Evolutionary conservation across 2,329 filamentous ascomycete species (phyloP).

Genomic region (Hirsutella thompsonii): DNA sequence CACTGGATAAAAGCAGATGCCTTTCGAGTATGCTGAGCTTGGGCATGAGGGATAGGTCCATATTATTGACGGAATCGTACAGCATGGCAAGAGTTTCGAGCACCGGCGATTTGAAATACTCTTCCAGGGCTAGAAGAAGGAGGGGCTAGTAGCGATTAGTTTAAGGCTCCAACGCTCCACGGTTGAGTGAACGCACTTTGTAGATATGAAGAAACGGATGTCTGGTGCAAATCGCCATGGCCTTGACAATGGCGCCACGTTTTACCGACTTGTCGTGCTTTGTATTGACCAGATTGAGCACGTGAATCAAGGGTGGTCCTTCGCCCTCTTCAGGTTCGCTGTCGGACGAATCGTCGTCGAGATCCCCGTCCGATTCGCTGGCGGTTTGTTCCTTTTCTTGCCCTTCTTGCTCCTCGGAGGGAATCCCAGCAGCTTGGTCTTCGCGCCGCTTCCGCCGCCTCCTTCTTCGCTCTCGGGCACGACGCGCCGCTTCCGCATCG

Average conservation of each 20-base stretch:
- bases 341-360: slow-evolving; percentile 41
- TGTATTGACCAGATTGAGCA: slow-evolving; percentile 93
- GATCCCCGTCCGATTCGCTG: slow-evolving; percentile 36
- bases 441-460: slow-evolving; percentile 37
- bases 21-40: slow-evolving; percentile 72
- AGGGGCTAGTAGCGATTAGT: slow-evolving; percentile 64
- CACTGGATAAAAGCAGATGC: slow-evolving; percentile 75
- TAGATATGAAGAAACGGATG: slow-evolving; percentile 98
- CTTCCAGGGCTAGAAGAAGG: slow-evolving; percentile 78
- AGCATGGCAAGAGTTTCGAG: slow-evolving; percentile 78
- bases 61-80: slow-evolving; percentile 86
- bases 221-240: slow-evolving; percentile 96
- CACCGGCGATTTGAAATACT: slow-evolving; percentile 89
- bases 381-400: slow-evolving; percentile 33
- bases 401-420: slow-evolving; percentile 24
- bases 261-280: slow-evolving; percentile 91
- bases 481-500: slow-evolving; percentile 63
- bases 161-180: too few relatives aligned
- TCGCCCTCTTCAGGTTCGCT: slow-evolving; percentile 59
- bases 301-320: slow-evolving; percentile 88
- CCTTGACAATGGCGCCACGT: slow-evolving; percentile 88
- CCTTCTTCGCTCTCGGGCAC: slow-evolving; percentile 39
- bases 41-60: slow-evolving; percentile 93
- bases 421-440: slow-evolving; percentile 35
- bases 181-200: slow-evolving; percentile 55